Percentiles rank a stretch among this genome's conserved stretches.
phyloP scores from a whole-genome alignment of 164 flowering plant species.

The Liriodendron chinense region DNA sequence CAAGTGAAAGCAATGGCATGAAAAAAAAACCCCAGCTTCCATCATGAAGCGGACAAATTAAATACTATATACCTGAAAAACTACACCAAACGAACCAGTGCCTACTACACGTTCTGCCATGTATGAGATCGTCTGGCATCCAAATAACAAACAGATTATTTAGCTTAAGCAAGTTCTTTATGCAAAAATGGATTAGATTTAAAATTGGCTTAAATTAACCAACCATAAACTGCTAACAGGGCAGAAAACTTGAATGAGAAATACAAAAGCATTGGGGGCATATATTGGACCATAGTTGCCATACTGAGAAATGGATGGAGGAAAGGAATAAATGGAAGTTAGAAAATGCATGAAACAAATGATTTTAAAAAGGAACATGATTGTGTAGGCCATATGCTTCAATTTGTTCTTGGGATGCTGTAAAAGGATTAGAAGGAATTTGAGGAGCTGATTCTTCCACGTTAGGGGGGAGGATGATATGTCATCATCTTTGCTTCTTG shows the following conservation, averaged over 20 bases:
- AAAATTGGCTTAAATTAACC: neutral
- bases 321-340: neutral
- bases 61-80: conserved; percentile 71
- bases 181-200: neutral
- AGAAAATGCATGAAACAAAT: neutral
- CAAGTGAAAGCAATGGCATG: neutral
- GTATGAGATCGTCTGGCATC: conserved; percentile 75
- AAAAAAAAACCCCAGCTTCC: neutral
- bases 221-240: neutral
- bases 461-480: neutral
- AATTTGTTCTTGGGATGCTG: neutral
- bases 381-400: neutral
- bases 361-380: neutral
- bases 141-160: neutral
- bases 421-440: no score
- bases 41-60: neutral
- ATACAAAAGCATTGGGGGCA: neutral
- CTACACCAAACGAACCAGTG: conserved; percentile 99
- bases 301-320: neutral
- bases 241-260: neutral
- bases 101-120: conserved; percentile 99
- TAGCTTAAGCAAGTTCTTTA: neutral
- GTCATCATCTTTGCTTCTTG: neutral
- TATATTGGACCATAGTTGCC: neutral
- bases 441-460: neutral